Percentiles rank a stretch among this genome's conserved stretches.
Conservation (phyloP, 2,329 filamentous ascomycete species). For the Aureobasidium sp. region DNA sequence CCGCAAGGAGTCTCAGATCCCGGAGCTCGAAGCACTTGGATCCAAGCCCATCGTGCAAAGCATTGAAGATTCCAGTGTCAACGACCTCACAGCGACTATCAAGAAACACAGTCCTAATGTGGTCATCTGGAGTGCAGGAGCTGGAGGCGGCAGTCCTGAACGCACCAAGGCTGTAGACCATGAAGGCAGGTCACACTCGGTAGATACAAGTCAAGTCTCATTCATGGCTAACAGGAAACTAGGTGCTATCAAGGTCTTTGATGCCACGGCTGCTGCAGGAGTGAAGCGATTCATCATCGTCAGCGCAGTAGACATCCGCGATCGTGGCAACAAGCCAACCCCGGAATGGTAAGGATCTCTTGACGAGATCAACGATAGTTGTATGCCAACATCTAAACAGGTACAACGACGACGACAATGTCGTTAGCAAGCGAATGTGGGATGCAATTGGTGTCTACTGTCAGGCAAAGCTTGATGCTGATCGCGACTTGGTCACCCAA, state of each 20-base stretch:
- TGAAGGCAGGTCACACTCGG: conserved; percentile 30
- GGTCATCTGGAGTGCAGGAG: conserved; percentile 27
- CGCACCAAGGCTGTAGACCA: conserved; percentile 53
- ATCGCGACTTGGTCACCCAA: conserved; percentile 31
- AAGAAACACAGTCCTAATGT: conserved; percentile 26
- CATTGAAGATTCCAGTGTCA: conserved; percentile 33
- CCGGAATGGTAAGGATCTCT: conserved; percentile 31
- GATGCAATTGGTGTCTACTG: conserved; percentile 33
- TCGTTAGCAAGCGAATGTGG: conserved; percentile 33
- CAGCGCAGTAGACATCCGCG: conserved; percentile 52
- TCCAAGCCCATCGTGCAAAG: conserved; percentile 37
- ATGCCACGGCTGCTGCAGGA: conserved; percentile 48
- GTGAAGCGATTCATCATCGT: conserved; percentile 58
- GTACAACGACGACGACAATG: conserved; percentile 33
- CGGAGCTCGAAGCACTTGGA: conserved; percentile 33
- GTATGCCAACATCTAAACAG: not conserved
- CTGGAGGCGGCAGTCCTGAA: conserved; percentile 37
- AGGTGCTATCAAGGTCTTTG: conserved; percentile 55
- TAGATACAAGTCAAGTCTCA: not conserved
- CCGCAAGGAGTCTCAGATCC: conserved; percentile 25
- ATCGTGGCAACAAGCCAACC: conserved; percentile 29
- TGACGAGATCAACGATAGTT: not conserved
- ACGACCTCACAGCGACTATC: conserved; percentile 33
- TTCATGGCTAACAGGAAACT: not conserved
- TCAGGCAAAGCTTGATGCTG: conserved; percentile 37